phyloP scores from a whole-genome alignment of 352 stramenopile genomes.

The Phytophthora sansomeana region DNA sequence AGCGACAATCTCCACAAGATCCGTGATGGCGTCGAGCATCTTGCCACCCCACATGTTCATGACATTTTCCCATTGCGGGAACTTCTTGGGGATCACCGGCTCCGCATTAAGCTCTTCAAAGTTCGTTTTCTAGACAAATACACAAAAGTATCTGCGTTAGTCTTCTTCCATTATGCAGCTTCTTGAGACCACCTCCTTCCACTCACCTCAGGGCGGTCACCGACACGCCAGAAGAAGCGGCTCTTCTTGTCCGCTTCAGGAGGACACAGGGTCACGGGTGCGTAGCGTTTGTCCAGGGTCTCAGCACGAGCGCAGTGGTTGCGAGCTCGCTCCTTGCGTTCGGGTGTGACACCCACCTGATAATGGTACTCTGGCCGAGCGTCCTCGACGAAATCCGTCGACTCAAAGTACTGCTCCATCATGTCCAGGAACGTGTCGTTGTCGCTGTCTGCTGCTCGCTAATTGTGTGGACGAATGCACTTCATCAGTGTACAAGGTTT shows the following conservation, averaged over 20 bases:
- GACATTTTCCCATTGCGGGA: slow-evolving; percentile 86
- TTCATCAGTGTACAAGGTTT: slow-evolving; percentile 7
- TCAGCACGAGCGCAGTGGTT: slow-evolving; percentile 83
- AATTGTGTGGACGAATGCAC: slow-evolving; percentile 3
- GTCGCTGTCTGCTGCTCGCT: slow-evolving; percentile 75
- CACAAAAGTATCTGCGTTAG: slow-evolving; percentile 2
- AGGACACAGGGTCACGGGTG: slow-evolving; percentile 85
- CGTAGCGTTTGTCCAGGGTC: slow-evolving; percentile 60
- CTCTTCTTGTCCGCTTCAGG: slow-evolving; percentile 94
- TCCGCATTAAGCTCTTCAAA: slow-evolving; percentile 90
- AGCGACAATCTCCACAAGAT: slow-evolving; percentile 90
- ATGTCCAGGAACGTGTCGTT: slow-evolving; percentile 92
- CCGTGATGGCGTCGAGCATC: slow-evolving; percentile 82
- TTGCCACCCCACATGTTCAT: slow-evolving; percentile 95
- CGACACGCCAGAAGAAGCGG: slow-evolving; percentile 95
- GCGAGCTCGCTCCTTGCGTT: slow-evolving; percentile 84
- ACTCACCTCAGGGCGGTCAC: slow-evolving; percentile 62
- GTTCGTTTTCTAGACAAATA: slow-evolving; percentile 54
- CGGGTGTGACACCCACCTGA: slow-evolving; percentile 91
- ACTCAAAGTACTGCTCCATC: slow-evolving; percentile 94
- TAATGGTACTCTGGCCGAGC: slow-evolving; percentile 90
- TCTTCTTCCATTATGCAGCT: not conserved
- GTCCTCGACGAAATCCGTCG: slow-evolving; percentile 89
- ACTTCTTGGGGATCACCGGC: slow-evolving; percentile 84
- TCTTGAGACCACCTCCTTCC: not conserved